Evolutionary conservation across 495 filamentous ascomycete species (phyloP).

Genomic region (Podospora didyma): DNA sequence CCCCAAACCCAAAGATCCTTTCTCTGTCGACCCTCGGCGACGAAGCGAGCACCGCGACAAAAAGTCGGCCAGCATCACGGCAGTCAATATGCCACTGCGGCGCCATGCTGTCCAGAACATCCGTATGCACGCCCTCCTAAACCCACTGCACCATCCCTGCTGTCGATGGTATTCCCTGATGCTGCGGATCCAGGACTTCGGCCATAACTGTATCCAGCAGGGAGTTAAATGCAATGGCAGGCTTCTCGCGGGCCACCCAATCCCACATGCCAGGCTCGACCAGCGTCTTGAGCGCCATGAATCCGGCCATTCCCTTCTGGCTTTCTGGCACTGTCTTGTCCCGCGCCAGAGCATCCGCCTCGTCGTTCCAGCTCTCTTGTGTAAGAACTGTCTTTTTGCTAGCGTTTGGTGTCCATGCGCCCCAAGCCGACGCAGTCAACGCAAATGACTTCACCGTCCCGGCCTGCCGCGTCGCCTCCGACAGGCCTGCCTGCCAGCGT

Average conservation of each 20-base stretch:
- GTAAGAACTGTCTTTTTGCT: slow-evolving; percentile 18
- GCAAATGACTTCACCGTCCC: slow-evolving; percentile 23
- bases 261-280: slow-evolving; percentile 34
- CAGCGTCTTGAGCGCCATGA: slow-evolving; percentile 34
- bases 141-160: slow-evolving; percentile 30
- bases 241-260: slow-evolving; percentile 29
- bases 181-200: slow-evolving; percentile 25
- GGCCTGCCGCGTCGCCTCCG: slow-evolving; percentile 21
- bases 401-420: slow-evolving; percentile 27
- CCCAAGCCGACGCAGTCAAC: slow-evolving; percentile 30
- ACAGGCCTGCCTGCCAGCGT: slow-evolving; percentile 22
- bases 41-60: slow-evolving; percentile 26
- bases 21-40: slow-evolving; percentile 25
- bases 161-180: slow-evolving; percentile 27
- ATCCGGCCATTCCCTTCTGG: slow-evolving; percentile 25
- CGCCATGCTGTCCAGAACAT: slow-evolving; percentile 22
- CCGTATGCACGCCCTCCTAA: slow-evolving; percentile 22
- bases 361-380: slow-evolving; percentile 27
- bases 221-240: slow-evolving; percentile 27
- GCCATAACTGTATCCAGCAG: slow-evolving; percentile 31
- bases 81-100: slow-evolving; percentile 35
- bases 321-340: slow-evolving; percentile 5
- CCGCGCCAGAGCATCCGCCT: slow-evolving; percentile 21
- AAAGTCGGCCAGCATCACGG: slow-evolving; percentile 25
- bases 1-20: slow-evolving; percentile 30